phyloP scores from a whole-genome alignment of 495 filamentous ascomycete species.

The Aspergillus leporis region DNA sequence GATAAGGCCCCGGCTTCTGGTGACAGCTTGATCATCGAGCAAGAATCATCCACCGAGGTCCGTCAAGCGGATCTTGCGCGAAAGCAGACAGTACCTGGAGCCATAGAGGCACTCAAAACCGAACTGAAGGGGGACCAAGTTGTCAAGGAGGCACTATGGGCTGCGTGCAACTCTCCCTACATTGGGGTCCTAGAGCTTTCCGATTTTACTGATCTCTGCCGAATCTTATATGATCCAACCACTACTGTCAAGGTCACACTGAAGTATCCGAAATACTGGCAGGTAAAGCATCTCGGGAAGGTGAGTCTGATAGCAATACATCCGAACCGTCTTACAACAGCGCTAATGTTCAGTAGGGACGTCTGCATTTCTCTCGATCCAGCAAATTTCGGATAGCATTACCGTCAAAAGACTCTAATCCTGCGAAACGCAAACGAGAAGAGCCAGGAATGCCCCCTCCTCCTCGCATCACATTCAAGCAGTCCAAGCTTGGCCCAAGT shows the following conservation, averaged over 20 bases:
- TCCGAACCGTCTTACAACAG: not conserved
- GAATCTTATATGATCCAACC: slow-evolving; percentile 67
- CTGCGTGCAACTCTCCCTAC: slow-evolving; percentile 66
- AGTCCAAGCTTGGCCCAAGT: slow-evolving; percentile 33
- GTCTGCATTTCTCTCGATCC: slow-evolving; percentile 42
- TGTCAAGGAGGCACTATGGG: slow-evolving; percentile 74
- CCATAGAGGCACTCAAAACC: slow-evolving; percentile 70
- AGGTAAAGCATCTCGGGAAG: slow-evolving; percentile 60
- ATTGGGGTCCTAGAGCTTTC: slow-evolving; percentile 70
- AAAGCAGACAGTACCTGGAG: slow-evolving; percentile 72
- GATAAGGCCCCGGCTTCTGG: slow-evolving; percentile 32
- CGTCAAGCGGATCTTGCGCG: slow-evolving; percentile 70
- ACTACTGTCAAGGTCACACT: slow-evolving; percentile 62
- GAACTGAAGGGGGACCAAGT: slow-evolving; percentile 63
- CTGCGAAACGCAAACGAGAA: slow-evolving; percentile 46
- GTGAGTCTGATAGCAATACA: slow-evolving; percentile 30
- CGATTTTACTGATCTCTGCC: slow-evolving; percentile 76
- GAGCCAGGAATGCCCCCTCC: slow-evolving; percentile 39
- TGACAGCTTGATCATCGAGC: slow-evolving; percentile 77
- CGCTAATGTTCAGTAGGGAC: slow-evolving; percentile 28
- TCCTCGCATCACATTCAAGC: slow-evolving; percentile 49
- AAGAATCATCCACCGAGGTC: slow-evolving; percentile 66
- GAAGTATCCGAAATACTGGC: slow-evolving; percentile 72
- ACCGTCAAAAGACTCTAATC: slow-evolving; percentile 32
- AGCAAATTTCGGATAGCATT: slow-evolving; percentile 33